Evolutionary conservation across 2,329 filamentous ascomycete species (phyloP).

Genomic region (Phyllosticta ampelicida): DNA sequence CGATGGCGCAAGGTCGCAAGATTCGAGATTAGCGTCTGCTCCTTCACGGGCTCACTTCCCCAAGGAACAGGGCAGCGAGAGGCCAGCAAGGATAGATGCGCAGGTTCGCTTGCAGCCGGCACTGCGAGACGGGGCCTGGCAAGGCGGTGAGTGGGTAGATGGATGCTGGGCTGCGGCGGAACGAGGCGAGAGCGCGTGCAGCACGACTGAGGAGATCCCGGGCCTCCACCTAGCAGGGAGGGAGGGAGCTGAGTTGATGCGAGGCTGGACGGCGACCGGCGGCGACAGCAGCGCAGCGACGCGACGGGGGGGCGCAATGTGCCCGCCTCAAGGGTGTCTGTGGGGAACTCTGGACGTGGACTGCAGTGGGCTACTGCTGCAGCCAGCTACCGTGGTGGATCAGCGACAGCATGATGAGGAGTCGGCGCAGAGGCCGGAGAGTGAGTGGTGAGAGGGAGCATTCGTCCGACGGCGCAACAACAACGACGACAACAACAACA

Average conservation of each 20-base stretch:
- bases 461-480: neutral
- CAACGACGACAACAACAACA: neutral
- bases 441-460: neutral
- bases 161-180: constrained; percentile 9
- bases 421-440: neutral
- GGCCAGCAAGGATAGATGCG: constrained; percentile 6
- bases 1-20: constrained; percentile 11
- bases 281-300: constrained; percentile 4
- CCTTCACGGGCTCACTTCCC: neutral
- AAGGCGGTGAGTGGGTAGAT: neutral
- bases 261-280: neutral
- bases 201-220: constrained; percentile 5
- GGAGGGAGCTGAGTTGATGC: constrained; percentile 5
- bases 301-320: constrained; percentile 1
- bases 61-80: constrained; percentile 1
- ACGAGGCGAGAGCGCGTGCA: constrained; percentile 8
- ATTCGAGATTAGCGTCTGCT: constrained; percentile 10
- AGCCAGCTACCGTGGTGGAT: neutral
- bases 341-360: neutral
- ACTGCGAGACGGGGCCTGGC: constrained; percentile 7
- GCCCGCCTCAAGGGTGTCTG: neutral
- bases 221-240: constrained; percentile 1
- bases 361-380: neutral
- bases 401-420: neutral
- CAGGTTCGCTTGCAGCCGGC: constrained; percentile 7